Conservation (phyloP, 306 rosid genomes). For the Malus sieversii region DNA sequence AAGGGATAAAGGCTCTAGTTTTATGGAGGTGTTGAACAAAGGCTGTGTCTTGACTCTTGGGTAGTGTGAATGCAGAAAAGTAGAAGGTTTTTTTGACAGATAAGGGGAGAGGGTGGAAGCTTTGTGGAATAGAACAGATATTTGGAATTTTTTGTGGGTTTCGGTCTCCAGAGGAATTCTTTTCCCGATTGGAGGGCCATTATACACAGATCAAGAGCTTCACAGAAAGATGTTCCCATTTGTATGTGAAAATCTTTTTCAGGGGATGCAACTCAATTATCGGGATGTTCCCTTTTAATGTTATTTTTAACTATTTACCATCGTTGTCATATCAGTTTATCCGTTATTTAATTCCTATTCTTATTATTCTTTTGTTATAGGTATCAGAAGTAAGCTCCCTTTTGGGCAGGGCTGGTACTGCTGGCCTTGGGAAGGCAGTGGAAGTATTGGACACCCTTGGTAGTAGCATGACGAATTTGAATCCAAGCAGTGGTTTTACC, state of each 20-base stretch:
- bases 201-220: not conserved
- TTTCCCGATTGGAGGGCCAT: not conserved
- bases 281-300: too few species aligned
- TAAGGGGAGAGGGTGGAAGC: not conserved
- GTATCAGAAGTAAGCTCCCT: constrained; percentile 94
- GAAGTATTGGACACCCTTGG: constrained; percentile 98
- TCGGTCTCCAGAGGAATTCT: not conserved
- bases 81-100: not conserved
- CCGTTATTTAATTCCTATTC: not conserved
- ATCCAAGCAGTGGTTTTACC: constrained; percentile 72
- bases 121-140: not conserved
- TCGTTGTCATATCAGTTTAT: not conserved
- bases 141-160: not conserved
- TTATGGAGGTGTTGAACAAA: not conserved
- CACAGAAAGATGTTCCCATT: not conserved
- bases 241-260: too few species aligned
- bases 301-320: not conserved
- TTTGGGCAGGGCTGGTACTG: constrained; percentile 95
- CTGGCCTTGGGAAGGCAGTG: constrained; percentile 96
- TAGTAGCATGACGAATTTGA: constrained; percentile 90
- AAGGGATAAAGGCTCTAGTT: not conserved
- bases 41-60: not conserved
- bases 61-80: not conserved
- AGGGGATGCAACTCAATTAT: too few species aligned
- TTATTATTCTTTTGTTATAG: constrained; percentile 27